Percentiles rank a stretch among this genome's conserved stretches.
Evolutionary conservation across 2,329 filamentous ascomycete species (phyloP).

Genomic region (Trichoderma sp.): DNA sequence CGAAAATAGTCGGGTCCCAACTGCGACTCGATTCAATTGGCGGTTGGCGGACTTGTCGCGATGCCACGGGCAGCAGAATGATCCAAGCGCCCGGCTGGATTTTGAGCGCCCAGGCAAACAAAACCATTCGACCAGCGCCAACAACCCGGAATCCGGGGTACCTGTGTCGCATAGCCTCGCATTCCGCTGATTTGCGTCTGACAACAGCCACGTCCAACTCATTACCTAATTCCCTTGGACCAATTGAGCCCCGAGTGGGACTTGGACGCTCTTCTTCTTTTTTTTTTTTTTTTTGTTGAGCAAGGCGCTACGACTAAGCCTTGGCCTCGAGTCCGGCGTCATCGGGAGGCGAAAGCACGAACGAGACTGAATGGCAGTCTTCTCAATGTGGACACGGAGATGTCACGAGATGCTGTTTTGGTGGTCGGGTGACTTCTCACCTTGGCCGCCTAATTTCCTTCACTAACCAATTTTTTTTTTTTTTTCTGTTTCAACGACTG

Average conservation of each 20-base stretch:
- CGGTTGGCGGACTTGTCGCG: not conserved
- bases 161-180: not conserved
- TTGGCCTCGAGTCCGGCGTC: slow-evolving; percentile 8
- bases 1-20: slow-evolving; percentile 43
- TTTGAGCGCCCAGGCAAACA: not conserved
- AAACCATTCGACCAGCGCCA: not conserved
- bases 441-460: slow-evolving; percentile 11
- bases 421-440: slow-evolving; percentile 16
- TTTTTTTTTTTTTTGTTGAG: slow-evolving; percentile 16
- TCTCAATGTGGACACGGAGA: slow-evolving; percentile 12
- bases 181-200: slow-evolving; percentile 9
- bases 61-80: slow-evolving; percentile 1
- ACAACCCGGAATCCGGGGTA: slow-evolving; percentile 9
- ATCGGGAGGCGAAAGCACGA: slow-evolving; percentile 16
- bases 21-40: not conserved
- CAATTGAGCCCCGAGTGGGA: not conserved
- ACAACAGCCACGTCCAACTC: not conserved
- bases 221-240: slow-evolving; percentile 6
- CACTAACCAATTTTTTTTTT: not conserved
- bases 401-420: slow-evolving; percentile 14
- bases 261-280: not conserved
- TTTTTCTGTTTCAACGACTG: slow-evolving; percentile 2
- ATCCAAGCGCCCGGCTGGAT: not conserved
- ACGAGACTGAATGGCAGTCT: not conserved
- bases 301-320: not conserved